phyloP scores from a whole-genome alignment of 2,329 filamentous ascomycete species.

The Phoma sp. region DNA sequence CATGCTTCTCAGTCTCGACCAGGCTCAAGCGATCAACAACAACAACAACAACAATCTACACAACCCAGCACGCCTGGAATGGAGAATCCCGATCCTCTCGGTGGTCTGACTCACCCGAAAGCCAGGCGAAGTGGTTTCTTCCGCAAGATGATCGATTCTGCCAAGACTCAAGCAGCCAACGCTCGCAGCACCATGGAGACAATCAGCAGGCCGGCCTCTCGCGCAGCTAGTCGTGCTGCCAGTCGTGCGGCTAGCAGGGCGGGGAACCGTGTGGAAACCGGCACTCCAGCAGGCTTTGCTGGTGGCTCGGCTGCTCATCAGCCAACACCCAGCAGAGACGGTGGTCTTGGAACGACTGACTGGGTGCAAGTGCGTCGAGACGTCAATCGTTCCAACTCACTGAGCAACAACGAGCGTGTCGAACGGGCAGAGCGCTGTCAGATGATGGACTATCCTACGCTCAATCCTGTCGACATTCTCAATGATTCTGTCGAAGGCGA shows the following conservation, averaged over 20 bases:
- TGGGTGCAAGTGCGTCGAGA: constrained; percentile 98
- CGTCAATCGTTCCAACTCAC: constrained; percentile 91
- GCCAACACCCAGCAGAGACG: constrained; percentile 66
- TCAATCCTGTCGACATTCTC: constrained; percentile 89
- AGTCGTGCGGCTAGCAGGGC: constrained; percentile 47
- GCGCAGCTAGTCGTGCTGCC: constrained; percentile 49
- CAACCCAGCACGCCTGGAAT: constrained; percentile 62
- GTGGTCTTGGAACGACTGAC: constrained; percentile 74
- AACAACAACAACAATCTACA: constrained; percentile 36
- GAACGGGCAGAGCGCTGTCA: constrained; percentile 89
- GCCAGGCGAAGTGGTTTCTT: constrained; percentile 85
- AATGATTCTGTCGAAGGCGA: constrained; percentile 86
- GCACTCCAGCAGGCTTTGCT: constrained; percentile 61
- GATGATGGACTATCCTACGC: constrained; percentile 88
- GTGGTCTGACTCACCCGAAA: constrained; percentile 79
- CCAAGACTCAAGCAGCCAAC: constrained; percentile 91
- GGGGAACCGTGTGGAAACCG: constrained; percentile 42
- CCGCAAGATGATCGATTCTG: constrained; percentile 92
- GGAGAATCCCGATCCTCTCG: constrained; percentile 72
- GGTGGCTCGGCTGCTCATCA: constrained; percentile 51
- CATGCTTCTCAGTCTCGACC: constrained; percentile 67
- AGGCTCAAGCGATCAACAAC: constrained; percentile 54
- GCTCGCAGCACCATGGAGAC: constrained; percentile 81
- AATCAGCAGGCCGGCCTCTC: constrained; percentile 52
- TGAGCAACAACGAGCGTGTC: constrained; percentile 84